phyloP scores from a whole-genome alignment of 2,329 filamentous ascomycete genomes.

The Phialophora chinensis region DNA sequence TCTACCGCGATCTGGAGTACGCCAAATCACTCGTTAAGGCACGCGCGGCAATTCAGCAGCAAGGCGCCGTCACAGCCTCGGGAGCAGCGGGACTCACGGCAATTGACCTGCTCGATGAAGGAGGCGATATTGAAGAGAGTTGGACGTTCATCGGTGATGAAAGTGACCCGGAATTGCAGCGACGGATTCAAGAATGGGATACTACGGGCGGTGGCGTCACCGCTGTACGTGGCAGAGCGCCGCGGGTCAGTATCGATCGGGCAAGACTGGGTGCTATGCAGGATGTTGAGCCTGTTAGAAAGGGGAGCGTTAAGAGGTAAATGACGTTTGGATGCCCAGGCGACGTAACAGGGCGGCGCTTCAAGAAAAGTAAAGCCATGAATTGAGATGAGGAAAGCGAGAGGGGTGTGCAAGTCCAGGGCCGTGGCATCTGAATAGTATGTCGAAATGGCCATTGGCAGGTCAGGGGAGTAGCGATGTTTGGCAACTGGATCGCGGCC shows the following conservation, averaged over 20 bases:
- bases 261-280: slow-evolving; percentile 28
- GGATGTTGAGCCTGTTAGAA: slow-evolving; percentile 33
- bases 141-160: slow-evolving; percentile 87
- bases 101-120: slow-evolving; percentile 44
- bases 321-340: background rate
- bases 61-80: slow-evolving; percentile 33
- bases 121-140: slow-evolving; percentile 72
- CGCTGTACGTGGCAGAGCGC: slow-evolving; percentile 26
- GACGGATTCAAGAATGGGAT: slow-evolving; percentile 43
- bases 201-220: slow-evolving; percentile 5
- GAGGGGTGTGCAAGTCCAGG: background rate
- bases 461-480: background rate
- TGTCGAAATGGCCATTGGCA: background rate
- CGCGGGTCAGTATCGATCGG: slow-evolving; percentile 30
- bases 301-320: slow-evolving; percentile 27
- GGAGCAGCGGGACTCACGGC: slow-evolving; percentile 36
- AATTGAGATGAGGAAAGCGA: background rate
- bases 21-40: slow-evolving; percentile 81
- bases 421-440: background rate
- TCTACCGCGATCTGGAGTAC: slow-evolving; percentile 95
- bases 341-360: background rate
- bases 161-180: slow-evolving; percentile 53
- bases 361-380: background rate
- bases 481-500: background rate
- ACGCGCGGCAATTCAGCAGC: slow-evolving; percentile 39